Base-by-base conservation (phyloP, 2,329 filamentous ascomycete species). In the Neofusicoccum umdonicola region DNA sequence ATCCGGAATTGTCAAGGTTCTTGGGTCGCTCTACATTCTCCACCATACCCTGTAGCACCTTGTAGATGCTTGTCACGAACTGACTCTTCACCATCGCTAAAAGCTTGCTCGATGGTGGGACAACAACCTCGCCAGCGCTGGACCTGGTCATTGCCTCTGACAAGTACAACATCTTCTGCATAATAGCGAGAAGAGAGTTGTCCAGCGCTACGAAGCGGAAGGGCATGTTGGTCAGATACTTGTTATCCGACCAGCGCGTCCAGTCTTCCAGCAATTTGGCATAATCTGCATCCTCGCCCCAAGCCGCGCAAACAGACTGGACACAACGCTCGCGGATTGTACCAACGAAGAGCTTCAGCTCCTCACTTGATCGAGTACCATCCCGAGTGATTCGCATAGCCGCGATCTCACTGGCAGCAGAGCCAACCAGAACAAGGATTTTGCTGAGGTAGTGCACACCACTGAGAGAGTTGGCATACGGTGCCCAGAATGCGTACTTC, bases 161-260 rank as follows among this genome's bases (percentile, higher is more conserved):
- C 48, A 99, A 89, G 75, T 97, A 99, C 34, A 97, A 83, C 62
- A 98, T 96, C 80, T 94, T 96, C 77, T 99, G 95, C 87, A 98
- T 90, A 63, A 93, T 93, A 1, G 83, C 84, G 19, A 99, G 82
- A 12, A 99, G 83, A 6, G 90, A 86, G 63, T 88, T 90, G 73
- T 98, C 93, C 72, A 97, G 96, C 0, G 90, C 87, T 15, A 91
- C 84, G 76, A 99, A 97, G 62, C 90, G 88, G 2, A 88, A 85
- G 0, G 96, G 95, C 89, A 99, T 94, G 68, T 90, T 90, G 0
- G 96, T 99, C 52, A 97, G 84, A 72, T 97, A 93, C 64, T 90
- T 89, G 63, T 90, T 86, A 66, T 97, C 93, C 0, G 88, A 82
- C 27, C 92, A 89, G 31, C 93, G 87, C 65, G 90, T 90, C 96